These are phyloP conservation scores for Ustilago tritici DNA, from an alignment of 1,284 basidiomycete genomes.

Conservation along the genomic window DNA sequence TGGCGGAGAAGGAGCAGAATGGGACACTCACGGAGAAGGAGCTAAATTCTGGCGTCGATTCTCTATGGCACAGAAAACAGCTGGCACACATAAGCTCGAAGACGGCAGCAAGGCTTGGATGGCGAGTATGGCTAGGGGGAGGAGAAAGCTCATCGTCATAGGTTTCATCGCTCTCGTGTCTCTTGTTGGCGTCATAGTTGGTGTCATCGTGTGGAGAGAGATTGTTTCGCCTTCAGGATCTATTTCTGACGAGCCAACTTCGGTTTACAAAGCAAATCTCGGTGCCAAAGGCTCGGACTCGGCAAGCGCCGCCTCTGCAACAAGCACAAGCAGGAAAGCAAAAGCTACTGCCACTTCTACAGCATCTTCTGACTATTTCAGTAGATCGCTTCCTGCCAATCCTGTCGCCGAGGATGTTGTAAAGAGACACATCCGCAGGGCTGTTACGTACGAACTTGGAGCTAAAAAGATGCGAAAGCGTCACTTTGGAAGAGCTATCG, in stretches of 20 bases:
- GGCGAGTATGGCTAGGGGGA: constrained; percentile 33
- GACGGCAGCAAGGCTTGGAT: constrained; percentile 42
- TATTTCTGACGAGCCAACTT: constrained; percentile 24
- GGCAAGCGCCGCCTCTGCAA: constrained; percentile 8
- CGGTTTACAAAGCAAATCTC: constrained; percentile 49
- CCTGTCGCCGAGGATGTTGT: constrained; percentile 7
- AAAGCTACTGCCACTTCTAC: constrained; percentile 17
- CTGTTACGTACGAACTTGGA: constrained; percentile 10
- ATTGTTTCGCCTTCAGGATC: constrained; percentile 36
- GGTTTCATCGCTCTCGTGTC: constrained; percentile 35
- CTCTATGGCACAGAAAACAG: constrained; percentile 51
- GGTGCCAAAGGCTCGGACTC: constrained; percentile 15
- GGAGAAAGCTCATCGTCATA: constrained; percentile 51
- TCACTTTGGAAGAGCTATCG: constrained; percentile 27
- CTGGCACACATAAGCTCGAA: constrained; percentile 45
- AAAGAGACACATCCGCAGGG: constrained; percentile 20
- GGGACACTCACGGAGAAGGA: constrained; percentile 60
- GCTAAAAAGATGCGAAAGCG: constrained; percentile 23
- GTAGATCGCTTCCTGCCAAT: constrained; percentile 19
- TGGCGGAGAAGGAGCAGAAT: constrained; percentile 59
- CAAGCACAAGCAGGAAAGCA: constrained; percentile 17
- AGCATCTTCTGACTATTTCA: constrained; percentile 10
- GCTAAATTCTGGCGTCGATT: constrained; percentile 65
- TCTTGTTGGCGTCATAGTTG: constrained; percentile 55
- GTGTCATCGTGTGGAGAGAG: constrained; percentile 63